These are phyloP conservation scores for Tricholoma bakamatsutake DNA, from an alignment of 768 basidiomycete genomes.

Conservation along the genomic window DNA sequence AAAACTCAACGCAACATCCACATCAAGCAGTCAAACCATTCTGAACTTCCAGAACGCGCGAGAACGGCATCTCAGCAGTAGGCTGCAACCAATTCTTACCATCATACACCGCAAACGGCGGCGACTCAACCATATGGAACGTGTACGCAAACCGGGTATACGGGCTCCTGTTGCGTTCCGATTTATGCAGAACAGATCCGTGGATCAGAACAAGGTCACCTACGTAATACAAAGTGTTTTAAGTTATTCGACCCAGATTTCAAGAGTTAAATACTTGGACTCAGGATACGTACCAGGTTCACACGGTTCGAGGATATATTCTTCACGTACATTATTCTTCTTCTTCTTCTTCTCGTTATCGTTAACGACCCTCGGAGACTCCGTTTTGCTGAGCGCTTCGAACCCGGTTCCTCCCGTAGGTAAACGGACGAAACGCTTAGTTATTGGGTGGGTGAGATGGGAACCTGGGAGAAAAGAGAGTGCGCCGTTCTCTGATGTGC, in stretches of 20 bases:
- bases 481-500: conserved; percentile 78
- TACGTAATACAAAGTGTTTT: conserved; percentile 13
- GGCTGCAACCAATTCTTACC: conserved; percentile 96
- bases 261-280: too few species aligned
- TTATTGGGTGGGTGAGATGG: conserved; percentile 67
- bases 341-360: too few species aligned
- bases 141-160: conserved; percentile 91
- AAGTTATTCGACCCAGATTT: too few species aligned
- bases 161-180: conserved; percentile 75
- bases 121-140: conserved; percentile 89
- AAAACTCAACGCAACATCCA: too few species aligned
- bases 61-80: conserved; percentile 77
- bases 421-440: conserved; percentile 81
- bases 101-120: conserved; percentile 69
- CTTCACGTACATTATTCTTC: conserved; percentile 16
- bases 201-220: conserved; percentile 94
- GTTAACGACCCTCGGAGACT: too few species aligned
- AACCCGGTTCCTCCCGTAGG: conserved; percentile 81
- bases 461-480: conserved; percentile 89
- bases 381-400: conserved; percentile 39
- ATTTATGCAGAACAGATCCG: conserved; percentile 88
- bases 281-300: conserved; percentile 49
- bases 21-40: not conserved
- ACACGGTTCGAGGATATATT: conserved; percentile 66
- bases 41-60: conserved; percentile 38